Evolutionary conservation across 2,329 filamentous ascomycete species (phyloP).

Genomic region (Botryotinia calthae): DNA sequence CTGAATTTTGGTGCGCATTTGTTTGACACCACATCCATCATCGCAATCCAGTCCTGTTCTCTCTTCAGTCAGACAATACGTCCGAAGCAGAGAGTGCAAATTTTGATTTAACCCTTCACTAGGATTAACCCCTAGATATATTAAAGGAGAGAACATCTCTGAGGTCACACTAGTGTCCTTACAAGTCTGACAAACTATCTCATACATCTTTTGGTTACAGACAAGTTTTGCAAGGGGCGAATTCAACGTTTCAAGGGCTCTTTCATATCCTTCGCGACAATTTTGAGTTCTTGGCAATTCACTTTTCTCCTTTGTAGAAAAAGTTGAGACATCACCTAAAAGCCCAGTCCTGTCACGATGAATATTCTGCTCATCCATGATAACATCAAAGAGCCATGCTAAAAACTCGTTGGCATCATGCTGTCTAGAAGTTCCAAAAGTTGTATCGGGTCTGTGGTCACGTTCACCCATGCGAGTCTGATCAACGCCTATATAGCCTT

Average conservation of each 20-base stretch:
- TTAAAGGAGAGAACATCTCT: neutral
- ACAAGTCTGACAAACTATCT: neutral
- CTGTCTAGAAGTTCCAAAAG: conserved; percentile 13
- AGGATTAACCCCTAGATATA: neutral
- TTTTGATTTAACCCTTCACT: neutral
- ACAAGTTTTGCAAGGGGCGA: neutral
- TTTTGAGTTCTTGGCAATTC: conserved; percentile 8
- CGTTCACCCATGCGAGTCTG: no score
- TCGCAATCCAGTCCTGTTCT: neutral
- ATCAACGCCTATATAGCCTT: neutral
- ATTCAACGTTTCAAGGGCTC: neutral
- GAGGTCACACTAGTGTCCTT: neutral
- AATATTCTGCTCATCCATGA: conserved; percentile 16
- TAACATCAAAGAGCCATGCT: neutral
- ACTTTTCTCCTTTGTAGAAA: neutral
- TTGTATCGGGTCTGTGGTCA: neutral
- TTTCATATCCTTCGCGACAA: conserved; percentile 13
- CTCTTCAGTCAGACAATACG: neutral
- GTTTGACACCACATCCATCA: neutral
- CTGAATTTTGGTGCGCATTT: neutral
- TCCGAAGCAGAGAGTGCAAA: neutral
- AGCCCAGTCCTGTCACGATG: neutral
- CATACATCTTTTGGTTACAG: neutral
- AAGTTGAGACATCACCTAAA: neutral
- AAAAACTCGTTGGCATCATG: conserved; percentile 20